Base-by-base conservation (phyloP, 78 protist genomes). In the Isochrysis galbana region DNA sequence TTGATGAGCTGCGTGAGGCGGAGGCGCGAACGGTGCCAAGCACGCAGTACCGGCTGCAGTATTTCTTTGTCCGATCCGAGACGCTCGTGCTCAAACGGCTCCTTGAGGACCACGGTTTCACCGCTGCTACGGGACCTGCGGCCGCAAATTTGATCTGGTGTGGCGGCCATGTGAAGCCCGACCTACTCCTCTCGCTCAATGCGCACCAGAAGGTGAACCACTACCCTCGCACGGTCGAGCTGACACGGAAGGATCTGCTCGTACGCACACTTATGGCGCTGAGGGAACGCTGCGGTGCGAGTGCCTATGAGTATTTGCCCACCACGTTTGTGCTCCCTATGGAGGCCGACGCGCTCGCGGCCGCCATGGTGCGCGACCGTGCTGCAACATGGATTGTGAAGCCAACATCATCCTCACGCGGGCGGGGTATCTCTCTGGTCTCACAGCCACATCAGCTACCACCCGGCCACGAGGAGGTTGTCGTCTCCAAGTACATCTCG, bases 201-300 rank as follows among this genome's bases (percentile, higher is more conserved):
- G 45, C 29, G 74, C 84, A 77, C 55, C 95, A 92, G 41, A 41
- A 51, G 61, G 44, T 95, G 38, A 95, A 95, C 90, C 97, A 94
- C 93, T 95, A 72, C 34, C 97, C 97, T 0, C 82, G 94, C n/a
- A n/a, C 94, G 47, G 72, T 23, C 25, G 95, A 86, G 55, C 0
- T 94, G 55, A 90, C 94, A 3, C 89, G 95, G 44, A 95, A 95
- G 90, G 97, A 94, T 78, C 38, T 46, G 39, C 90, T 95, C 42
- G 48, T 29, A 41, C 23, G n/a, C 25, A 87, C 80, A 82, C 0
- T 88, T 29, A 2, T 0, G 39, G 10, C 38, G n/a, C 48, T 91
- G 91, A 51, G 34, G 5, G 34, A 5, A n/a, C 7, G 46, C 48
- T 29, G 29, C 34, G 93, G 93, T 1, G 22, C 48, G 54, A 32